Evolutionary conservation across 2,329 filamentous ascomycete species (phyloP), one percentile per base, ranked within the genome.

Genomic region (Fusarium tjaetaba): DNA sequence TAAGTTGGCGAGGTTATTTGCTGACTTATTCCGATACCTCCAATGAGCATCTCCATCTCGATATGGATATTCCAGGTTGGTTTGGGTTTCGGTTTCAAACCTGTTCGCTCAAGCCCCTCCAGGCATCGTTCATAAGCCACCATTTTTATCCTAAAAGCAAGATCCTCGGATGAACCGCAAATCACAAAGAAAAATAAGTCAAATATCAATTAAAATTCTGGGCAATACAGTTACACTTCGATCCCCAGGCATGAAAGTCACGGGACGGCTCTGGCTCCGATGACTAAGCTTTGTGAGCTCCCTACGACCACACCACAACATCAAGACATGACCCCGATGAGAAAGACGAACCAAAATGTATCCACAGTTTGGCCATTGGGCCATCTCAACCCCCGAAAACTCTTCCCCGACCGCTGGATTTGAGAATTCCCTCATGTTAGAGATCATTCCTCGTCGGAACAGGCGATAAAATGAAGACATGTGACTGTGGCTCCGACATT

Each of bases 321-420:
- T 78, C 74, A 66, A 73, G 71, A 77, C 63, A 72, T 71, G 63
- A 77, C 71, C 67, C 68, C 59, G 61, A 72, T 61, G 64, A 72
- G 72, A 73, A 77, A 70, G 69, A 67, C 65, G 34, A 75, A 59
- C 48, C 38, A 65, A 58, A 72, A 68, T 30, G 74, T 78, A 78
- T 76, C 76, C 76, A 78, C 76, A 76, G 68, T 69, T 68, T 73
- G 61, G 67, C 76, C 74, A 78, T 78, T 78, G 74, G 68, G 61
- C 66, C 67, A 64, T 76, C 66, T 70, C 62, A 67, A 66, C 69
- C 46, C 60, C 65, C 58, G 58, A 72, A 74, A 72, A 67, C 70
- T 63, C 57, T 73, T 68, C 64, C 64, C 45, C 51, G 60, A 39
- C 45, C 64, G 42, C 68, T 72, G 43, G 41, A 72, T 43, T 60